Evolutionary conservation across 768 basidiomycete genomes (phyloP), one percentile per base, ranked within the genome.

Genomic region (Mycena haematopus): DNA sequence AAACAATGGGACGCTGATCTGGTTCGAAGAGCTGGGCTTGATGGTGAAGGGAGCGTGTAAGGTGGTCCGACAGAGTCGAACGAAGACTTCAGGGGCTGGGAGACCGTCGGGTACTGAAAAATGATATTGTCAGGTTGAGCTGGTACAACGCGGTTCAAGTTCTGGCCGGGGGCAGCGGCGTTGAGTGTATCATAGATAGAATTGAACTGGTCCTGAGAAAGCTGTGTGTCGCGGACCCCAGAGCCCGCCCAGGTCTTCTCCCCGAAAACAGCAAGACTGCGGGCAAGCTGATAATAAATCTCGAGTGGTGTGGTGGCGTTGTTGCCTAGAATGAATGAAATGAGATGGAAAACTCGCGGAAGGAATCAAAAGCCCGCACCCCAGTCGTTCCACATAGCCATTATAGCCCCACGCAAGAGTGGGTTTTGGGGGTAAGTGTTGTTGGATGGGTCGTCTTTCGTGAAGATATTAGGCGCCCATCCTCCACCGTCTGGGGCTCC

Each of bases 191-290:
- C 74, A 58, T 80, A 81, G 8, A 68, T 72, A 0, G 59, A 56
- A 47, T 79, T 69, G 54, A 82, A 82, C 50, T 79, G 71, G 0
- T 66, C 69, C 19, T 72, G 71, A 1, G 77, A 72, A 56, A 81
- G 71, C 60, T 67, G 74, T 0, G 74, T 73, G 0, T 63, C 35
- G 33, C 79, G 78, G 14, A 75, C 63, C 10, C 69, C 78, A 25
- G 77, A 77, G 15, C 80, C 79, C 10, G 79, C 71, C 80, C 81
- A 81, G 9, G 77, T 69, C 64, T 80, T 81, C 68, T 80, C 80
- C 1, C 69, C 76, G 54, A 81, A 75, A 6, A 79, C 71, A 7
- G 79, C 78, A 24, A 80, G 58, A 31, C 78, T 79, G 42, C 72
- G 75, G 8, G 79, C 72, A 9, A 82, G 70, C 54, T 80, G 78